Percentiles rank a stretch among this genome's conserved stretches.
phyloP scores from a whole-genome alignment of 2,329 filamentous ascomycete species.

The Penicillium griseofulvum region DNA sequence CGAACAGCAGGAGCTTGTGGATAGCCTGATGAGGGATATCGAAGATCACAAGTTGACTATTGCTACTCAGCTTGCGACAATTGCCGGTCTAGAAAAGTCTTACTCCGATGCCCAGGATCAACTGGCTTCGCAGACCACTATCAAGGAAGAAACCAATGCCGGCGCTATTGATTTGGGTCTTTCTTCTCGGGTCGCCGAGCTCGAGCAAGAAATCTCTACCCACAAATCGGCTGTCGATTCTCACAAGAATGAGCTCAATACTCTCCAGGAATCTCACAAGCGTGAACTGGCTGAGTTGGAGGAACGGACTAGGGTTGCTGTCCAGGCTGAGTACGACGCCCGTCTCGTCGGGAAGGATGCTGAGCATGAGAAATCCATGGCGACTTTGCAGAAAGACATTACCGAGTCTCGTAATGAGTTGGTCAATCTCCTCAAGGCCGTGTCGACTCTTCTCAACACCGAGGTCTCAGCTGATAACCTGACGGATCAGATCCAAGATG shows the following conservation, averaged over 20 bases:
- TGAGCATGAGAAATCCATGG: conserved; percentile 59
- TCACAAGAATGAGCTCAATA: conserved; percentile 54
- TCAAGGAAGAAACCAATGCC: conserved; percentile 55
- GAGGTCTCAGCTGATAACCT: conserved; percentile 56
- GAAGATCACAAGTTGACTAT: conserved; percentile 77
- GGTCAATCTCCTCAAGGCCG: conserved; percentile 61
- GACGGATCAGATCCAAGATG: conserved; percentile 63
- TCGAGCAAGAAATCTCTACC: conserved; percentile 57
- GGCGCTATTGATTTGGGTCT: conserved; percentile 46
- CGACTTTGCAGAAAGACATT: conserved; percentile 61
- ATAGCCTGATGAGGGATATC: conserved; percentile 68
- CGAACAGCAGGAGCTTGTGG: conserved; percentile 60
- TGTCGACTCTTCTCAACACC: conserved; percentile 45
- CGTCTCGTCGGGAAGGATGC: conserved; percentile 52
- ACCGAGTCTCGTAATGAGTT: conserved; percentile 65
- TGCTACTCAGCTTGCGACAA: conserved; percentile 63
- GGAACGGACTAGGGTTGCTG: conserved; percentile 35
- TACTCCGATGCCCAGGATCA: conserved; percentile 65
- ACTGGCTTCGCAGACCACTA: conserved; percentile 63
- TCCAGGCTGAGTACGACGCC: conserved; percentile 38
- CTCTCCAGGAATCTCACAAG: conserved; percentile 54
- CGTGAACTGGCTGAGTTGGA: conserved; percentile 43
- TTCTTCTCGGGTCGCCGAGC: conserved; percentile 49
- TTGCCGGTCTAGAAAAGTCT: conserved; percentile 71
- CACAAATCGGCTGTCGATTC: conserved; percentile 56